Evolutionary conservation across 2,329 filamentous ascomycete genomes (phyloP).

Genomic region (Basipetospora chlamydospora): DNA sequence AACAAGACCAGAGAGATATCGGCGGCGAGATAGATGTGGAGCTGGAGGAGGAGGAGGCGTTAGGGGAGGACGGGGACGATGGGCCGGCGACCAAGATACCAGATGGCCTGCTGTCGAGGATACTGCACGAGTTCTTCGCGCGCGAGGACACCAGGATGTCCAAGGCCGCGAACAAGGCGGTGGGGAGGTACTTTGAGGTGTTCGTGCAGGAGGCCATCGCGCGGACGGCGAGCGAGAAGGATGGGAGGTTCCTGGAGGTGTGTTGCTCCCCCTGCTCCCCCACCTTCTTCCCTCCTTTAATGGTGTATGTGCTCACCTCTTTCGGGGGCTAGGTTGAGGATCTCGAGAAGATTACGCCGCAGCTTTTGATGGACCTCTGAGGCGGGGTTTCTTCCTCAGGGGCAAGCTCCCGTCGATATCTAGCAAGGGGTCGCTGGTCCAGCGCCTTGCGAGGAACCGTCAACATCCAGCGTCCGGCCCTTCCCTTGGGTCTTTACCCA

Average conservation of each 20-base stretch:
- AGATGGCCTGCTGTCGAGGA: slow-evolving; percentile 54
- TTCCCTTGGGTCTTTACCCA: too few relatives aligned
- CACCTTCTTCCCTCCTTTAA: not conserved
- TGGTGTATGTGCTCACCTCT: too few relatives aligned
- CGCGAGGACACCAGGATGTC: slow-evolving; percentile 57
- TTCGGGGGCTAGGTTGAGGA: slow-evolving; percentile 54
- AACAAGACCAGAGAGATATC: not conserved
- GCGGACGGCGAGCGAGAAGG: slow-evolving; percentile 57
- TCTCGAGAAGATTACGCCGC: slow-evolving; percentile 73
- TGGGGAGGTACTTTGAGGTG: slow-evolving; percentile 77
- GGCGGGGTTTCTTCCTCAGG: too few relatives aligned
- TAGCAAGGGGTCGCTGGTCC: too few relatives aligned
- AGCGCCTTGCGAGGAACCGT: too few relatives aligned
- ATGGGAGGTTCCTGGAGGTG: slow-evolving; percentile 60
- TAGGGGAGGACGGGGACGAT: slow-evolving; percentile 13
- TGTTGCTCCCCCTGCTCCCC: too few relatives aligned
- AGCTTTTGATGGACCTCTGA: slow-evolving; percentile 76
- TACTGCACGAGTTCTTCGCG: slow-evolving; percentile 70
- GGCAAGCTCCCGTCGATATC: too few relatives aligned
- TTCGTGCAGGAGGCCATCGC: slow-evolving; percentile 85
- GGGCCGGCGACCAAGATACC: slow-evolving; percentile 41
- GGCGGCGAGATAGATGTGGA: slow-evolving; percentile 10
- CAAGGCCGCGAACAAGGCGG: slow-evolving; percentile 60
- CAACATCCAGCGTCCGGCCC: too few relatives aligned
- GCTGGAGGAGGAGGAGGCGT: slow-evolving; percentile 12